These are phyloP conservation scores for Mortierella sp. DNA, from an alignment of 371 early-diverging fungal species.

Conservation along the genomic window DNA sequence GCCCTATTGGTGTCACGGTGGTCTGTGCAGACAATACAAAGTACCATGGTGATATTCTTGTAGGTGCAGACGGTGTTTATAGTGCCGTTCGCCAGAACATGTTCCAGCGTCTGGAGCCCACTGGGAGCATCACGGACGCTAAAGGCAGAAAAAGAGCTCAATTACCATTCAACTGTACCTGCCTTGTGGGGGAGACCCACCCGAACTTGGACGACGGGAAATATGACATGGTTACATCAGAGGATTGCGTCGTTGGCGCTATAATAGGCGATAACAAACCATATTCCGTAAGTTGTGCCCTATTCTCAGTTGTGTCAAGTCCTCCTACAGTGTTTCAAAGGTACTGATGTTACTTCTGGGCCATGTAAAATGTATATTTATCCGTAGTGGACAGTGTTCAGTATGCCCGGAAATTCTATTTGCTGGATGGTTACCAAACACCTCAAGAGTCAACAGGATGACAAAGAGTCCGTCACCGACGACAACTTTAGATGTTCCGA, in stretches of 20 bases:
- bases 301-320: neutral
- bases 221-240: too few relatives aligned
- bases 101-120: conserved; percentile 5
- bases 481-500: conserved; percentile 4
- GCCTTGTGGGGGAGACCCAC: conserved; percentile 1
- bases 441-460: neutral
- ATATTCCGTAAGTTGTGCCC: too few relatives aligned
- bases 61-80: conserved; percentile 18
- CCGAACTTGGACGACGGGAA: neutral
- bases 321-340: neutral
- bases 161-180: neutral
- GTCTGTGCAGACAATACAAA: neutral
- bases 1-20: conserved; percentile 4
- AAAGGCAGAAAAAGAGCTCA: neutral
- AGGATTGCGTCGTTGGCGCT: too few relatives aligned
- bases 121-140: neutral
- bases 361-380: too few relatives aligned
- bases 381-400: conserved; percentile 12
- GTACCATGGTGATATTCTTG: conserved; percentile 7
- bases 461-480: neutral
- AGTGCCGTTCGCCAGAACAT: conserved; percentile 8
- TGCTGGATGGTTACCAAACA: conserved; percentile 6
- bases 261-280: too few relatives aligned
- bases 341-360: too few relatives aligned
- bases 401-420: conserved; percentile 4